Base-by-base conservation (phyloP, 1,284 basidiomycete genomes). In the Austropuccinia psidii region DNA sequence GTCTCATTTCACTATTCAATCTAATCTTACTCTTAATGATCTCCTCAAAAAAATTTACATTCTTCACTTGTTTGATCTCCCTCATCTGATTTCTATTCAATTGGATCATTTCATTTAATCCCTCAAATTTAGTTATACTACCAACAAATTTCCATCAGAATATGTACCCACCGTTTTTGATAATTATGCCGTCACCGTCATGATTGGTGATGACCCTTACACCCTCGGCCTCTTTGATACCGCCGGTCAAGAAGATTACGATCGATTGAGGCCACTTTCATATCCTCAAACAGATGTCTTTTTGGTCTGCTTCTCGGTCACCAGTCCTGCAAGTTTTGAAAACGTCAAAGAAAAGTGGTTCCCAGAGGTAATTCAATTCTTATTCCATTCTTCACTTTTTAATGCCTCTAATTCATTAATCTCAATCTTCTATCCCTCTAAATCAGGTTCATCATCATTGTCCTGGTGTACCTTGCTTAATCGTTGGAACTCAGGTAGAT, bases 321-420 rank as follows among this genome's bases (percentile, higher is more conserved):
- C 94, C 39, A 95, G 91, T 29, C 96, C 95, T 5, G 94, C 96
- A 45, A 97, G 93, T 67, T 99, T 97, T 81, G 95, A 99, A 83
- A 98, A 99, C 89, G 95, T 99, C 79, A 98, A 96, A 86, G 95
- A 98, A 84, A 99, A 99, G 83, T 99, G 95, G 95, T 97, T 98
- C 87, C 96, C 95, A 33, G 96, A 99, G 84, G 68, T 70, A 7
- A 39, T 54, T 39, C n/a, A 7, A 2, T 31, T 17, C 27, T 50
- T 29, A 1, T 50, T 31, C 29, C 15, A 13, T 15, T n/a, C 17
- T 35, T 24, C 7, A 29, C 33, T 29, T 41, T 43, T 13, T 24
- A 21, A 11, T 33, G 43, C 29, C 29, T 19, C n/a, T 21, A 43
- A 9, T 17, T 45, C 0, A 54, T 24, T 41, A 13, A 35, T 33